A percentile compares a stretch with the other conserved stretches of the same genome.
phyloP scores from a whole-genome alignment of 2,329 filamentous ascomycete species.

The Clarireedia homoeocarpa region DNA sequence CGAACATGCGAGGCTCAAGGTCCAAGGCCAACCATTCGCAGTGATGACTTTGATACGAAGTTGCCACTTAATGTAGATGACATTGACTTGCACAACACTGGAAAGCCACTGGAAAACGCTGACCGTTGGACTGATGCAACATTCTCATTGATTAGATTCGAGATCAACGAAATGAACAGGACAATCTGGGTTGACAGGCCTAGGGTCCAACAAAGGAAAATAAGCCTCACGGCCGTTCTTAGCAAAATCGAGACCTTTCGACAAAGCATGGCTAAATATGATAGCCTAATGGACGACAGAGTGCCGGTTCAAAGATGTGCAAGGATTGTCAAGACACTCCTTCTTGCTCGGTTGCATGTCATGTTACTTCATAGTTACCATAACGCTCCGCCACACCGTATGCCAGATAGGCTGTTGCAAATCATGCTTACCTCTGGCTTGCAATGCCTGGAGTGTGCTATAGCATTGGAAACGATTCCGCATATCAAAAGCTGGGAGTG shows the following conservation, averaged over 20 bases:
- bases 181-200: conserved; percentile 62
- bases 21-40: conserved; percentile 61
- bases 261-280: conserved; percentile 57
- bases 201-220: conserved; percentile 53
- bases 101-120: conserved; percentile 32
- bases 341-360: conserved; percentile 55
- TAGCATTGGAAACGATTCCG: conserved; percentile 45
- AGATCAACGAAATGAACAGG: conserved; percentile 66
- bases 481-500: conserved; percentile 54
- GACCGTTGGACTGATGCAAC: conserved; percentile 61
- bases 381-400: conserved; percentile 27
- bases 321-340: conserved; percentile 55
- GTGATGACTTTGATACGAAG: conserved; percentile 67
- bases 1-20: conserved; percentile 69
- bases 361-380: conserved; percentile 62
- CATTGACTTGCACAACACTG: conserved; percentile 44
- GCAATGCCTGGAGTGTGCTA: conserved; percentile 44
- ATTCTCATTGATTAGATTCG: conserved; percentile 60
- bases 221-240: conserved; percentile 55
- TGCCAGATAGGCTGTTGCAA: conserved; percentile 56
- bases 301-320: conserved; percentile 56
- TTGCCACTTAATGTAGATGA: conserved; percentile 67
- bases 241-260: conserved; percentile 63
- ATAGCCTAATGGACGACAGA: conserved; percentile 50
- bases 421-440: conserved; percentile 56